Evolutionary conservation across 2,329 filamentous ascomycete genomes (phyloP).

Genomic region (Incumbomyces delicatus): DNA sequence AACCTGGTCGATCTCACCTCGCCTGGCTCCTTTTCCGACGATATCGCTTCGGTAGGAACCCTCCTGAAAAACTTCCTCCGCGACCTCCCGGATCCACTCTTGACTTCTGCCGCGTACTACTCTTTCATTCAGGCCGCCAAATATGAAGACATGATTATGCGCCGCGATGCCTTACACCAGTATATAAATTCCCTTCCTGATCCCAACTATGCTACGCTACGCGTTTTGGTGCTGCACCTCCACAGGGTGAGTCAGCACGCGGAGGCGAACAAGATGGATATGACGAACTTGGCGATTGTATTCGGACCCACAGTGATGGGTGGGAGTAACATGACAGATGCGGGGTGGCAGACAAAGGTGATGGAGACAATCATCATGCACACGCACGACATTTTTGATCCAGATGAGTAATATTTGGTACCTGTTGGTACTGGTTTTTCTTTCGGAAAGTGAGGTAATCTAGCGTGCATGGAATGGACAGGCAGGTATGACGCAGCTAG

Average conservation of each 20-base stretch:
- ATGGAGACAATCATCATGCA: conserved; percentile 90
- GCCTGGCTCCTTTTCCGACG: conserved; percentile 87
- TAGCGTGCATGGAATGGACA: too few species aligned
- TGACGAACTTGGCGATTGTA: conserved; percentile 83
- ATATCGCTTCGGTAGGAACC: conserved; percentile 92
- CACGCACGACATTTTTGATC: conserved; percentile 93
- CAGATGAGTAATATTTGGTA: conserved; percentile 44
- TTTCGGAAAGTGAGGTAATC: too few species aligned
- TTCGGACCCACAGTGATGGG: conserved; percentile 94
- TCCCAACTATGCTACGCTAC: conserved; percentile 89
- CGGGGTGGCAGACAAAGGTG: conserved; percentile 81
- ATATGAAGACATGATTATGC: conserved; percentile 71
- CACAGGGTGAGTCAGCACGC: conserved; percentile 77
- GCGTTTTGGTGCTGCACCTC: conserved; percentile 76
- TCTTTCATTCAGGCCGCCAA: conserved; percentile 79
- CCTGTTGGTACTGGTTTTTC: too few species aligned
- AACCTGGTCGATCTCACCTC: conserved; percentile 80
- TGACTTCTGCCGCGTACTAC: conserved; percentile 68
- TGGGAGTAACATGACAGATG: conserved; percentile 56
- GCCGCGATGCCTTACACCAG: conserved; percentile 83
- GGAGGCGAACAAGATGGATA: conserved; percentile 80
- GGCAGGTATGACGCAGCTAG: too few species aligned
- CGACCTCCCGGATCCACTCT: conserved; percentile 79
- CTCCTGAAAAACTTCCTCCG: conserved; percentile 92
- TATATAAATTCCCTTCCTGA: conserved; percentile 92